Evolutionary conservation across 345 rosid species (phyloP).

Genomic region (Hibiscus tridactylites): DNA sequence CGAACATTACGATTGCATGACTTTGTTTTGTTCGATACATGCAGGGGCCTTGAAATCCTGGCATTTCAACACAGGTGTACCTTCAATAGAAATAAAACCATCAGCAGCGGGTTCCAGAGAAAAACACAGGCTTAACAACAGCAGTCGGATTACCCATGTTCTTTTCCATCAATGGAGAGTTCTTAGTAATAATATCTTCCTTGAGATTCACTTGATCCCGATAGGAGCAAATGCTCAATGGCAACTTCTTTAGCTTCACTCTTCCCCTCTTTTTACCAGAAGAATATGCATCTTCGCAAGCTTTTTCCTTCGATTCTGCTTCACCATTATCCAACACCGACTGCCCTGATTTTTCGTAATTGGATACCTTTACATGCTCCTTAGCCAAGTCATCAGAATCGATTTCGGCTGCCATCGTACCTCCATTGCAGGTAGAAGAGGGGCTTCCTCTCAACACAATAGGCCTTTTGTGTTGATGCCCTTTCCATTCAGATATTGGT

Average conservation of each 20-base stretch:
- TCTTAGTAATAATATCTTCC: slow-evolving; percentile 29
- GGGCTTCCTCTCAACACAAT: slow-evolving; percentile 20
- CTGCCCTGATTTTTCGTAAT: slow-evolving; percentile 19
- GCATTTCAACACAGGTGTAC: slow-evolving; percentile 55
- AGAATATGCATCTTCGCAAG: slow-evolving; percentile 27
- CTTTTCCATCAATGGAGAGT: slow-evolving; percentile 33
- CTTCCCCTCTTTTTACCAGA: slow-evolving; percentile 67
- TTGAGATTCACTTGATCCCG: slow-evolving; percentile 51
- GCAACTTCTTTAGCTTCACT: slow-evolving; percentile 71
- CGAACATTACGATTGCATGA: slow-evolving; percentile 42
- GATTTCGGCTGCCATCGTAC: slow-evolving; percentile 32
- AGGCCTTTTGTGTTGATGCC: slow-evolving; percentile 50
- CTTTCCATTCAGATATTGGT: slow-evolving; percentile 37
- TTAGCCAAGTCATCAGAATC: slow-evolving; percentile 41
- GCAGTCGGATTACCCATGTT: slow-evolving; percentile 26
- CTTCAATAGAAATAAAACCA: slow-evolving; percentile 35
- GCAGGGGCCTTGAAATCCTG: slow-evolving; percentile 55
- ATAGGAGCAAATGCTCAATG: slow-evolving; percentile 57
- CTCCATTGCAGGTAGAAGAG: slow-evolving; percentile 35
- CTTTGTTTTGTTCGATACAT: slow-evolving; percentile 62
- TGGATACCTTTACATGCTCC: slow-evolving; percentile 25
- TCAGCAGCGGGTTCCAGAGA: slow-evolving; percentile 37
- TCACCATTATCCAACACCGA: slow-evolving; percentile 31
- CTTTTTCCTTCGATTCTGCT: slow-evolving; percentile 47
- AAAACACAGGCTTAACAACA: slow-evolving; percentile 30